Evolutionary conservation across 2,329 filamentous ascomycete species (phyloP).

Genomic region (Bipolaris cookei): DNA sequence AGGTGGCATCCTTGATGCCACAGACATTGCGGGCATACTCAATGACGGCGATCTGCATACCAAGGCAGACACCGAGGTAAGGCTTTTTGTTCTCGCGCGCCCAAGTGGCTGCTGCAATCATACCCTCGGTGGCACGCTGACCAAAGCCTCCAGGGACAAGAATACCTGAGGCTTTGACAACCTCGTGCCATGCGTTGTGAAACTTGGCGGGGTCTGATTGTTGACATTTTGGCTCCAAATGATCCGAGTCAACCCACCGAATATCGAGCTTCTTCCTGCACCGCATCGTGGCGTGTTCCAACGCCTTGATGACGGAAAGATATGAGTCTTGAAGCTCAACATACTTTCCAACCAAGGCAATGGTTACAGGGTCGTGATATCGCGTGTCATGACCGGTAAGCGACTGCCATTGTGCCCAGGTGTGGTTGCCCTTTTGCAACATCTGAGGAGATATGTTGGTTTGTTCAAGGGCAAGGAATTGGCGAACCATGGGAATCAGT

Average conservation of each 20-base stretch:
- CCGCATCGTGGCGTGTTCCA: slow-evolving; percentile 91
- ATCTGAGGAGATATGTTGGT: slow-evolving; percentile 61
- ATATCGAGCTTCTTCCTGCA: slow-evolving; percentile 80
- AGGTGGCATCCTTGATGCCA: slow-evolving; percentile 64
- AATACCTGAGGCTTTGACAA: slow-evolving; percentile 73
- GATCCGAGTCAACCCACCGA: slow-evolving; percentile 81
- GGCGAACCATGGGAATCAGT: slow-evolving; percentile 70
- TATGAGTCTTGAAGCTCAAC: slow-evolving; percentile 84
- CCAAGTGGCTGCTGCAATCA: slow-evolving; percentile 87
- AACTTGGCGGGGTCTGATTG: slow-evolving; percentile 71
- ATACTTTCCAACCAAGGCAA: slow-evolving; percentile 94
- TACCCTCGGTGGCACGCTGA: slow-evolving; percentile 80
- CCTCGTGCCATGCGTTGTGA: slow-evolving; percentile 83
- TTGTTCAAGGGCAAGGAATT: slow-evolving; percentile 69
- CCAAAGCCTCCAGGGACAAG: slow-evolving; percentile 83
- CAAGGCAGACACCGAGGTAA: slow-evolving; percentile 88
- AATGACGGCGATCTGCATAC: slow-evolving; percentile 91
- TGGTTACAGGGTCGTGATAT: slow-evolving; percentile 72
- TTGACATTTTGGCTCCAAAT: slow-evolving; percentile 74
- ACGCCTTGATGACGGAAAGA: slow-evolving; percentile 79
- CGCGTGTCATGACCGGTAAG: slow-evolving; percentile 72
- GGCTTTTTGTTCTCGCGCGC: slow-evolving; percentile 81
- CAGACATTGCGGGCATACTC: slow-evolving; percentile 82
- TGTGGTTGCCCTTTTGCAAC: slow-evolving; percentile 67
- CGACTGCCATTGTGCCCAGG: slow-evolving; percentile 79